Percentiles rank a stretch among this genome's conserved stretches.
These are phyloP conservation scores for Saturnispora sekii DNA, from an alignment of 805 yeast genomes.

Conservation along the genomic window DNA sequence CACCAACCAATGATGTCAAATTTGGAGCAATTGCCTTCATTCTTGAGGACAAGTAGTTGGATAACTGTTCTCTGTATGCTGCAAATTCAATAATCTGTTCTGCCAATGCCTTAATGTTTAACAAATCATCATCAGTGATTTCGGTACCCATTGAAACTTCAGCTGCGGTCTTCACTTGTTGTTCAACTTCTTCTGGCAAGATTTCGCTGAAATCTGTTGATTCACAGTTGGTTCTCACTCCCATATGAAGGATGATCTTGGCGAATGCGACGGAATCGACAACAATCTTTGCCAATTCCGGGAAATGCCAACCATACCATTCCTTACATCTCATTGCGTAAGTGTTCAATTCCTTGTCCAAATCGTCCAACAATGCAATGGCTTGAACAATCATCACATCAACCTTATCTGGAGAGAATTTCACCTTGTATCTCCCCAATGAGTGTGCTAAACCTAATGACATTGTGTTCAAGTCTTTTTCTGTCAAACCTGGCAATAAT, in stretches of 20 bases:
- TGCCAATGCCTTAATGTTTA: conserved; percentile 83
- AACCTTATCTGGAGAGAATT: conserved; percentile 96
- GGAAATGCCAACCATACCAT: conserved; percentile 99
- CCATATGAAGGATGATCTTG: conserved; percentile 88
- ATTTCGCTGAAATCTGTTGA: conserved; percentile 85
- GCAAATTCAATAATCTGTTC: conserved; percentile 95
- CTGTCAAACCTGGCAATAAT: conserved; percentile 86
- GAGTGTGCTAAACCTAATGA: conserved; percentile 98
- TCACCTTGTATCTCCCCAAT: conserved; percentile 95
- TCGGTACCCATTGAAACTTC: conserved; percentile 99
- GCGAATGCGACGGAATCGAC: conserved; percentile 95
- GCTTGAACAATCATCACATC: conserved; percentile 99
- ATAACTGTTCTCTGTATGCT: conserved; percentile 91
- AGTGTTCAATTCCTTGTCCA: conserved; percentile 96
- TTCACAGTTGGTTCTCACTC: conserved; percentile 82
- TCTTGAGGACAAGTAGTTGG: conserved; percentile 83
- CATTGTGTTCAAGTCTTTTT: conserved; percentile 81
- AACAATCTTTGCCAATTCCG: conserved; percentile 95
- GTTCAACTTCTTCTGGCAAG: conserved; percentile 88
- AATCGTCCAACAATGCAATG: conserved; percentile 91
- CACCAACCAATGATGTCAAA: conserved; percentile 91
- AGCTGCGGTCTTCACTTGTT: conserved; percentile 89
- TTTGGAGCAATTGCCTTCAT: conserved; percentile 99
- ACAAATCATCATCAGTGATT: conserved; percentile 83
- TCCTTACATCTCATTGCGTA: conserved; percentile 96